Evolutionary conservation across 768 basidiomycete genomes (phyloP).

Genomic region (Tylopilus rubrobrunneus): DNA sequence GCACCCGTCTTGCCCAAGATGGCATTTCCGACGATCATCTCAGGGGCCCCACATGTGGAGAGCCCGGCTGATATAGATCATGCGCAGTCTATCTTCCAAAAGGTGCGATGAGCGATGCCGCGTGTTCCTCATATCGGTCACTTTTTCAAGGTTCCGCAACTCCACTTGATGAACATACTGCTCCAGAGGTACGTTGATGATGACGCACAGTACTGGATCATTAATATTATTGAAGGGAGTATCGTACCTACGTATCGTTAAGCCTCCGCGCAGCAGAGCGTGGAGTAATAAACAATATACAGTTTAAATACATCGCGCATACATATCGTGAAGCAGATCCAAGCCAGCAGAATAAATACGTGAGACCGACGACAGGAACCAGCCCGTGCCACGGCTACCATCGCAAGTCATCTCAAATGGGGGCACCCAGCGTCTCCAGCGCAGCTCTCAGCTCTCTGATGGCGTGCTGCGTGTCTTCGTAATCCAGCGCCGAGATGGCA

Average conservation of each 20-base stretch:
- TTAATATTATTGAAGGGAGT: slow-evolving; percentile 1
- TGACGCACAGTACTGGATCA: background rate
- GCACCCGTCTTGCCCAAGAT: slow-evolving; percentile 8
- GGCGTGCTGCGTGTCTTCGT: slow-evolving; percentile 89
- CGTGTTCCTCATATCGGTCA: background rate
- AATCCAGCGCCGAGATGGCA: slow-evolving; percentile 93
- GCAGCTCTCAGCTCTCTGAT: slow-evolving; percentile 78
- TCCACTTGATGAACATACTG: background rate
- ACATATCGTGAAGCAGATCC: background rate
- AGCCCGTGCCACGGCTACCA: background rate
- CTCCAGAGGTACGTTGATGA: background rate
- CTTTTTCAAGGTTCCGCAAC: background rate
- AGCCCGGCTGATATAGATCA: slow-evolving; percentile 29
- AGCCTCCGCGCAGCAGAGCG: background rate
- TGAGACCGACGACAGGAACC: slow-evolving; percentile 2
- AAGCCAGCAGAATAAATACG: slow-evolving; percentile 3
- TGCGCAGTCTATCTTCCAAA: slow-evolving; percentile 9
- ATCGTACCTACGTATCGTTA: slow-evolving; percentile 3
- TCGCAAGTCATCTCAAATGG: slow-evolving; percentile 10
- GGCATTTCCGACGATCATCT: slow-evolving; percentile 20
- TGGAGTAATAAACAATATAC: background rate
- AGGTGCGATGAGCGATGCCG: background rate
- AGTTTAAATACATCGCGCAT: background rate
- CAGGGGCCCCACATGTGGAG: slow-evolving; percentile 23
- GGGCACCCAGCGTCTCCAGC: slow-evolving; percentile 60